Conservation (phyloP, 495 filamentous ascomycete genomes). For the Podospora pseudocomata region DNA sequence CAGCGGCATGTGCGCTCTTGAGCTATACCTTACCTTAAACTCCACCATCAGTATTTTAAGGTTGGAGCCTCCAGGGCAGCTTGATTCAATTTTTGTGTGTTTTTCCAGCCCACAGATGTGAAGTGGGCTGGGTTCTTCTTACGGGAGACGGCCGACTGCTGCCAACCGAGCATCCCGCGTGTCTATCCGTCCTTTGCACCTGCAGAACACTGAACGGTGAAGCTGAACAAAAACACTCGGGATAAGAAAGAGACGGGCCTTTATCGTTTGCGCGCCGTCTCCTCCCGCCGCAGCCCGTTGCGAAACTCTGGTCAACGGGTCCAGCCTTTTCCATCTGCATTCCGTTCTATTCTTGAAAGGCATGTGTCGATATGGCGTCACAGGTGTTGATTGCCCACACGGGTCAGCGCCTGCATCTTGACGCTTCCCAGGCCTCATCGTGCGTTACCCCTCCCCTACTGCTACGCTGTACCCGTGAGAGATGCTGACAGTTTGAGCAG, state of each 20-base stretch:
- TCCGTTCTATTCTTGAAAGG: constrained; percentile 14
- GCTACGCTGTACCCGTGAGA: background rate
- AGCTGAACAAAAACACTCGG: background rate
- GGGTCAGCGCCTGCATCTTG: constrained; percentile 73
- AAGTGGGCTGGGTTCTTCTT: background rate
- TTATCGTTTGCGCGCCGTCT: background rate
- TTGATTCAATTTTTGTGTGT: background rate
- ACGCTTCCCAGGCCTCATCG: constrained; percentile 66
- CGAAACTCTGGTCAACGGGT: background rate
- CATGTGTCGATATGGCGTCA: constrained; percentile 55
- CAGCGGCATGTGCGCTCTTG: background rate
- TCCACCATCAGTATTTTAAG: background rate
- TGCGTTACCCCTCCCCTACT: constrained; percentile 41
- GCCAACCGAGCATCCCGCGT: background rate
- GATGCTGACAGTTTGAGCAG: constrained; percentile 25
- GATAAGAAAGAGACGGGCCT: background rate
- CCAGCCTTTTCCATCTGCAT: background rate
- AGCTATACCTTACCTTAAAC: background rate
- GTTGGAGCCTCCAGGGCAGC: background rate
- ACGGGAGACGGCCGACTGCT: background rate
- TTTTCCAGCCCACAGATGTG: background rate
- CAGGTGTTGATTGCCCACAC: constrained; percentile 85
- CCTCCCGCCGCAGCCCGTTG: background rate
- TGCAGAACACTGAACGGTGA: background rate
- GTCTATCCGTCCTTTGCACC: background rate